Percentiles rank a stretch among this genome's conserved stretches.
Evolutionary conservation across 2,329 filamentous ascomycete species (phyloP).

Genomic region (Chaetomium strumarium): DNA sequence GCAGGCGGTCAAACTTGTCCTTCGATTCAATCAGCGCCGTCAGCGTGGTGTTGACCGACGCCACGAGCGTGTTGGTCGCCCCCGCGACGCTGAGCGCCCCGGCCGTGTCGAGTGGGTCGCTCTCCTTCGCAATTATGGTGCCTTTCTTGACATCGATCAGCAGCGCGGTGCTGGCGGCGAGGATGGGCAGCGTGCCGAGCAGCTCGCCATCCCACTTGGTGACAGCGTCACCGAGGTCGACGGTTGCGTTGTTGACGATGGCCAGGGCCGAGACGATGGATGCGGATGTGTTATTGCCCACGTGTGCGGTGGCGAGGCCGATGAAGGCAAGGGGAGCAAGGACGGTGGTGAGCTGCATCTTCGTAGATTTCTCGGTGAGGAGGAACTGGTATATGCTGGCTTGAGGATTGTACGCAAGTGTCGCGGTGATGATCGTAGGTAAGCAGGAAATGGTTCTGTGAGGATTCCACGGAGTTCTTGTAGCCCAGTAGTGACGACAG

Average conservation of each 20-base stretch:
- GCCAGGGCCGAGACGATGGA: slow-evolving; percentile 33
- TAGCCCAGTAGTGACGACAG: no score
- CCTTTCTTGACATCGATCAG: slow-evolving; percentile 37
- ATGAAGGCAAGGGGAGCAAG: slow-evolving; percentile 13
- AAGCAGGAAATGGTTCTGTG: no score
- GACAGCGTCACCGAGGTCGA: slow-evolving; percentile 32
- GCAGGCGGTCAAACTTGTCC: slow-evolving; percentile 39
- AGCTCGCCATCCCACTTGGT: slow-evolving; percentile 35
- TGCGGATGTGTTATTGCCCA: no score
- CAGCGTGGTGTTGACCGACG: slow-evolving; percentile 35
- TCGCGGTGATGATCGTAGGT: no score
- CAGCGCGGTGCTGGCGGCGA: slow-evolving; percentile 34
- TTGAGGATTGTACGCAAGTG: no score
- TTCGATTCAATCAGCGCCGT: slow-evolving; percentile 35
- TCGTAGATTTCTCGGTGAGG: not conserved
- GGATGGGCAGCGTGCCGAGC: slow-evolving; percentile 37
- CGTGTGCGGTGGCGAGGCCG: slow-evolving; percentile 28
- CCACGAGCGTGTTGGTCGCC: slow-evolving; percentile 32
- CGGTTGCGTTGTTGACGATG: slow-evolving; percentile 31
- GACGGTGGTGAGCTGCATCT: slow-evolving; percentile 17
- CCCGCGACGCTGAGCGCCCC: slow-evolving; percentile 37
- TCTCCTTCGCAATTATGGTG: slow-evolving; percentile 32
- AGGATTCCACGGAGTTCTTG: no score
- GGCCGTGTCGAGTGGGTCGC: slow-evolving; percentile 32
- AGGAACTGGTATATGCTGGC: no score